Evolutionary conservation across 2,329 filamentous ascomycete species (phyloP).

Genomic region (Xylariaceae sp.): DNA sequence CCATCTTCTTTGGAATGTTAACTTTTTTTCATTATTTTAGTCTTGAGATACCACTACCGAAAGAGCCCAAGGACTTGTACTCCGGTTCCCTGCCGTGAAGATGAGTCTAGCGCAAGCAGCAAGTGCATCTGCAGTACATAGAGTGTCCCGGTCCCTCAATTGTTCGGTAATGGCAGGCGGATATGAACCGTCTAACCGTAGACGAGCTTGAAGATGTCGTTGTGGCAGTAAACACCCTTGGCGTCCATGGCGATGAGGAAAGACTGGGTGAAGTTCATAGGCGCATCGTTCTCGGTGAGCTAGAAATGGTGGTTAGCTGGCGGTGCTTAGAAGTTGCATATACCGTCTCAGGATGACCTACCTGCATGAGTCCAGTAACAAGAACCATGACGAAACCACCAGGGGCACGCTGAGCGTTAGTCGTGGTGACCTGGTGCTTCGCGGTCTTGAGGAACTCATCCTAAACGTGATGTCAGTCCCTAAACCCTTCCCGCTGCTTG

Average conservation of each 20-base stretch:
- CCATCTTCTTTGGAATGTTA: neutral
- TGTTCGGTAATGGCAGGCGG: neutral
- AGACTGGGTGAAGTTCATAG: conserved; percentile 85
- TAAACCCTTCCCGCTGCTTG: neutral
- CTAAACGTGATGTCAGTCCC: conserved; percentile 12
- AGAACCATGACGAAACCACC: conserved; percentile 72
- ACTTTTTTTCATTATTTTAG: neutral
- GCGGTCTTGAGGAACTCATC: conserved; percentile 20
- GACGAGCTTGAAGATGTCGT: conserved; percentile 92
- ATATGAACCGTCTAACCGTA: conserved; percentile 46
- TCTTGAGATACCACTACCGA: neutral
- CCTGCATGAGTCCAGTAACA: conserved; percentile 71
- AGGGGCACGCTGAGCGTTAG: conserved; percentile 76
- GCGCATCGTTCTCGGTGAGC: conserved; percentile 80
- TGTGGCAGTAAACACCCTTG: conserved; percentile 67
- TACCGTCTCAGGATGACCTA: conserved; percentile 5
- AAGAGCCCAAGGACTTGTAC: neutral
- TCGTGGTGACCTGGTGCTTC: conserved; percentile 56
- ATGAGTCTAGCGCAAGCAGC: neutral
- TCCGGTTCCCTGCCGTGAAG: no score
- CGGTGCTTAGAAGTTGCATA: neutral
- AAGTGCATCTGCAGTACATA: neutral
- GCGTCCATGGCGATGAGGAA: conserved; percentile 69
- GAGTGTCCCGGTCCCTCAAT: conserved; percentile 1
- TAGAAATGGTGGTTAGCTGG: conserved; percentile 34